Evolutionary conservation across 1,139 yeast species (phyloP), one percentile per base, ranked within the genome.

Genomic region (Diutina catenulata): DNA sequence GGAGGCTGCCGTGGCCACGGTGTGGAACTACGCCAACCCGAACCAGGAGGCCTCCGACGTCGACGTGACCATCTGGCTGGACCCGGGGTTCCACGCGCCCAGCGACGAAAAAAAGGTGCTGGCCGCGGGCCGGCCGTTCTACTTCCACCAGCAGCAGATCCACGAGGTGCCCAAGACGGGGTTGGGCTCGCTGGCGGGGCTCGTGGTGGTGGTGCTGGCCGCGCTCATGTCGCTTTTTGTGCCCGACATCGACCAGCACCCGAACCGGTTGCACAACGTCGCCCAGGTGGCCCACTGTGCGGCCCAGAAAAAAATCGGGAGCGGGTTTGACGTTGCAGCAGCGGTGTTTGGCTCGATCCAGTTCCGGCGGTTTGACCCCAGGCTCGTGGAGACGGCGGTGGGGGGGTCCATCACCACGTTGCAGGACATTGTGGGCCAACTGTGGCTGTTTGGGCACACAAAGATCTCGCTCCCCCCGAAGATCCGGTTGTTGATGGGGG

Each of bases 271-370:
- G 22, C 97, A 91, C 55, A 88, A 86, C 48, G 59, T 86, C 25
- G 75, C 96, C 0, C 98, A 91, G 52, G 63, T 84, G 10, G 82
- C 95, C 1, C 98, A 91, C 55, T 88, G 96, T 55, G 71, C 74
- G 40, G 97, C 98, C 2, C 98, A 91, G 54, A 83, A 84, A 33
- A 93, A 93, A 55, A 78, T 91, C 21, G 98, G 98, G 0, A 84
- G 95, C 3, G 98, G 98, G 0, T 91, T 91, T 55, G 98, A 91
- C 53, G 94, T 93, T 32, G 97, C 95, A 0, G 80, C 97, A 7
- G 98, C 98, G 0, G 80, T 84, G 0, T 91, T 70, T 56, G 98
- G 98, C 2, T 82, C 95, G 0, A 81, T 88, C 36, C 68, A 77
- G 5, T 91, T 91, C 56, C 68, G 73, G 28, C 64, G 98, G 43